A percentile compares a stretch with the other conserved stretches of the same genome.
These are phyloP conservation scores for Lentinula raphanica DNA, from an alignment of 768 basidiomycete genomes.

Conservation along the genomic window DNA sequence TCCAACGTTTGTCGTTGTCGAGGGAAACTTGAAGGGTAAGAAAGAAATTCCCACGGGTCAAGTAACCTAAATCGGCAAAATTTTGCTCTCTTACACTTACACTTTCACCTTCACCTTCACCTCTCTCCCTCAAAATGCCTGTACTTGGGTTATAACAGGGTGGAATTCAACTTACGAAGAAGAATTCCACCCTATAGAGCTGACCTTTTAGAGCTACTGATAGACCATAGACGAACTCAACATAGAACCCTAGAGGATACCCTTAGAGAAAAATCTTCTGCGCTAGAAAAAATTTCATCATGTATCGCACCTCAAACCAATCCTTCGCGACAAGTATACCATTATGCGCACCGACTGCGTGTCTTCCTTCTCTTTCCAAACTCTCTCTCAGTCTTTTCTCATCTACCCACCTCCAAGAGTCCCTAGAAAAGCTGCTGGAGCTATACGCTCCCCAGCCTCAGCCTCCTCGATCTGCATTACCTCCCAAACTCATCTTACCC, in stretches of 20 bases:
- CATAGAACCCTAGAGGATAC: background rate
- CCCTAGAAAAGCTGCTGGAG: constrained; percentile 38
- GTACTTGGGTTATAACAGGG: background rate
- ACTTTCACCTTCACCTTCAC: too few species aligned
- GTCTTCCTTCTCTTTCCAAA: constrained; percentile 52
- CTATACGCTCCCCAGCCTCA: constrained; percentile 48
- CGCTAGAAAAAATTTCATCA: background rate
- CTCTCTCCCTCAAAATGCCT: too few species aligned
- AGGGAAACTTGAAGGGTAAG: too few species aligned
- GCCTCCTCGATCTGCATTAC: too few species aligned
- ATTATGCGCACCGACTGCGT: constrained; percentile 40
- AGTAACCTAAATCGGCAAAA: too few species aligned
- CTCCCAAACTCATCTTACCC: constrained; percentile 23
- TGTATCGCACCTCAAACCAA: background rate
- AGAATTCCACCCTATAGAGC: background rate
- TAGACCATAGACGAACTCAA: background rate
- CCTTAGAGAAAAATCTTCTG: background rate
- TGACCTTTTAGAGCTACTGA: background rate
- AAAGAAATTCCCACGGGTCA: too few species aligned
- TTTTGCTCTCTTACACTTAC: too few species aligned
- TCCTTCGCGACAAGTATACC: constrained; percentile 9
- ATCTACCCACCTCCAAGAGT: constrained; percentile 31
- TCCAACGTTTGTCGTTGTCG: too few species aligned
- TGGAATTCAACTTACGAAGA: background rate
- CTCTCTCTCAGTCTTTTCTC: constrained; percentile 30